These are phyloP conservation scores for Kurtzmaniella quercitrusa DNA, from an alignment of 1,139 yeast genomes.

Conservation along the genomic window DNA sequence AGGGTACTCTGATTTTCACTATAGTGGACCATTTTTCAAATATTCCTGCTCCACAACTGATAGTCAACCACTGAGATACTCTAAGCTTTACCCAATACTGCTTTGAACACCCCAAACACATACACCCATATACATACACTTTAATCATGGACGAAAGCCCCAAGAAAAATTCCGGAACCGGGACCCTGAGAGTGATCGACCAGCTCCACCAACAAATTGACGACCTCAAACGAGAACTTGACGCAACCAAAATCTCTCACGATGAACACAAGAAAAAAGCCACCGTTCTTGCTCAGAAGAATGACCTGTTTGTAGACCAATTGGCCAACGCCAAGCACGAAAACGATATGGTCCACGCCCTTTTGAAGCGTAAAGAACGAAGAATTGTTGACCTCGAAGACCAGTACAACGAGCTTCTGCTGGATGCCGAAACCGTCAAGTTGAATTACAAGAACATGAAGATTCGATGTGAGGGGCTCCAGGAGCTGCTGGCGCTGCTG, in stretches of 20 bases:
- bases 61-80: background rate
- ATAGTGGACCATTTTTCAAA: no score
- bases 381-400: slow-evolving; percentile 58
- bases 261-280: slow-evolving; percentile 46
- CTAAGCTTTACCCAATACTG: no score
- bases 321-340: slow-evolving; percentile 68
- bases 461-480: slow-evolving; percentile 44
- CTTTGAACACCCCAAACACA: no score
- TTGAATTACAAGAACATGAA: slow-evolving; percentile 47
- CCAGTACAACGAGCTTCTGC: slow-evolving; percentile 44
- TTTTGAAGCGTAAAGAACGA: slow-evolving; percentile 61
- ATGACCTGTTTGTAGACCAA: slow-evolving; percentile 61
- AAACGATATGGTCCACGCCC: slow-evolving; percentile 60
- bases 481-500: slow-evolving; percentile 42
- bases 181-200: slow-evolving; percentile 53
- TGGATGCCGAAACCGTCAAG: slow-evolving; percentile 41
- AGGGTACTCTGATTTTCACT: no score
- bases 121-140: no score
- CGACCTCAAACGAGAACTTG: slow-evolving; percentile 49
- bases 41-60: no score
- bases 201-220: slow-evolving; percentile 51
- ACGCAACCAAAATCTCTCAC: slow-evolving; percentile 33
- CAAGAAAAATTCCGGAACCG: slow-evolving; percentile 20
- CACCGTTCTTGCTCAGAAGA: slow-evolving; percentile 42
- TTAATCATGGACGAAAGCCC: slow-evolving; percentile 9